phyloP scores from a whole-genome alignment of 2,329 filamentous ascomycete species.

The Pseudopithomyces maydicus region DNA sequence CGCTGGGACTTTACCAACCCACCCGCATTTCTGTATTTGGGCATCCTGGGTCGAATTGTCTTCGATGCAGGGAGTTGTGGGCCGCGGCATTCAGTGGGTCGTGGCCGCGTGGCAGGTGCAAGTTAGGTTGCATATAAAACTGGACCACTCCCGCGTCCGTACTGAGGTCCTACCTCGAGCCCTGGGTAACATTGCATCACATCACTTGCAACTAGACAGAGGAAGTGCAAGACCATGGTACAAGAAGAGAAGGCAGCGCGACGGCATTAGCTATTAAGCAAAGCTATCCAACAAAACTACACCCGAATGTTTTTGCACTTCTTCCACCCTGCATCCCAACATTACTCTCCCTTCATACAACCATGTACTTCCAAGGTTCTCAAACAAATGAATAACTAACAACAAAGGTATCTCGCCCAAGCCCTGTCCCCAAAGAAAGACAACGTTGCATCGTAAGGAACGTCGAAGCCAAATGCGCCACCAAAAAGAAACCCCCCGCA shows the following conservation, averaged over 20 bases:
- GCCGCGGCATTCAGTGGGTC: slow-evolving; percentile 4
- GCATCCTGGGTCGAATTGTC: neutral
- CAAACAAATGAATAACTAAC: slow-evolving; percentile 8
- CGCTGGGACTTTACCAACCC: neutral
- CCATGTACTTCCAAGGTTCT: neutral
- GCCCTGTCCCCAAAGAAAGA: slow-evolving; percentile 27
- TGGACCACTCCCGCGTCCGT: neutral
- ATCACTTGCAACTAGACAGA: neutral
- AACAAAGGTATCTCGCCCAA: slow-evolving; percentile 17
- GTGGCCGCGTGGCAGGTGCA: neutral
- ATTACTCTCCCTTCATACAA: neutral
- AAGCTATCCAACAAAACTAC: slow-evolving; percentile 7
- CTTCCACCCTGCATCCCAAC: neutral
- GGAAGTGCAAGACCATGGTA: neutral
- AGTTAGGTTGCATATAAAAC: neutral
- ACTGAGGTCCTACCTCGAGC: too few species aligned
- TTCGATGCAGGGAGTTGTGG: neutral
- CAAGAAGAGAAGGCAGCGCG: neutral
- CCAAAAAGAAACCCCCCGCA: slow-evolving; percentile 22
- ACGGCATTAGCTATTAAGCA: slow-evolving; percentile 13
- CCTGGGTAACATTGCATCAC: neutral
- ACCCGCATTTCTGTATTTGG: neutral
- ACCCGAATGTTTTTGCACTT: neutral
- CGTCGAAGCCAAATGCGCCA: slow-evolving; percentile 29
- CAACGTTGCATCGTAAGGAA: slow-evolving; percentile 42